Percentiles rank a stretch among this genome's conserved stretches.
phyloP scores from a whole-genome alignment of 306 rosid species.

The Pyrus communis region DNA sequence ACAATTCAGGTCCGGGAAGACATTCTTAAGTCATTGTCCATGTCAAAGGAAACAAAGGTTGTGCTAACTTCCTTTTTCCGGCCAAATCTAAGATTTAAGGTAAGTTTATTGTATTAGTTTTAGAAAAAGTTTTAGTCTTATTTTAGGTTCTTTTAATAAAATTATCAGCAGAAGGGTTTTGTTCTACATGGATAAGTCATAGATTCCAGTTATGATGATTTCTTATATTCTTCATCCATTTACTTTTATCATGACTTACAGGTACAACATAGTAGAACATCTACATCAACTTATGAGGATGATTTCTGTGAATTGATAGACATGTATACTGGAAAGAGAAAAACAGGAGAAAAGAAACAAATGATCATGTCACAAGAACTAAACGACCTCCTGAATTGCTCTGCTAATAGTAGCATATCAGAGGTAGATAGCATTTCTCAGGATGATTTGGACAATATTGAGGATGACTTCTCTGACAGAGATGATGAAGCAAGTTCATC shows the following conservation, averaged over 20 bases:
- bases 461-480: slow-evolving; percentile 30
- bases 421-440: slow-evolving; percentile 37
- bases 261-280: slow-evolving; percentile 77
- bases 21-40: slow-evolving; percentile 56
- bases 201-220: neutral
- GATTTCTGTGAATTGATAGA: slow-evolving; percentile 62
- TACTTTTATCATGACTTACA: slow-evolving; percentile 14
- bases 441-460: slow-evolving; percentile 29
- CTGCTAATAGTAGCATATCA: slow-evolving; percentile 23
- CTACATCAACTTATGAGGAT: slow-evolving; percentile 52
- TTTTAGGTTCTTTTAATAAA: neutral
- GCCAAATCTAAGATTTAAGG: slow-evolving; percentile 64
- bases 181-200: neutral
- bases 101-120: slow-evolving; percentile 29
- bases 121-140: slow-evolving; percentile 1
- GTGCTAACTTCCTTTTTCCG: slow-evolving; percentile 84
- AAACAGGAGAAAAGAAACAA: slow-evolving; percentile 34
- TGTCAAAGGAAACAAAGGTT: slow-evolving; percentile 65
- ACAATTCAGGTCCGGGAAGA: slow-evolving; percentile 69
- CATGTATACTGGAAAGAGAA: slow-evolving; percentile 39
- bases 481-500: slow-evolving; percentile 25
- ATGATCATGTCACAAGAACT: slow-evolving; percentile 24
- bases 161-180: neutral
- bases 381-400: slow-evolving; percentile 20
- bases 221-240: neutral